Evolutionary conservation across 129 eudicot species (phyloP).

Genomic region (Lactuca saligna): DNA sequence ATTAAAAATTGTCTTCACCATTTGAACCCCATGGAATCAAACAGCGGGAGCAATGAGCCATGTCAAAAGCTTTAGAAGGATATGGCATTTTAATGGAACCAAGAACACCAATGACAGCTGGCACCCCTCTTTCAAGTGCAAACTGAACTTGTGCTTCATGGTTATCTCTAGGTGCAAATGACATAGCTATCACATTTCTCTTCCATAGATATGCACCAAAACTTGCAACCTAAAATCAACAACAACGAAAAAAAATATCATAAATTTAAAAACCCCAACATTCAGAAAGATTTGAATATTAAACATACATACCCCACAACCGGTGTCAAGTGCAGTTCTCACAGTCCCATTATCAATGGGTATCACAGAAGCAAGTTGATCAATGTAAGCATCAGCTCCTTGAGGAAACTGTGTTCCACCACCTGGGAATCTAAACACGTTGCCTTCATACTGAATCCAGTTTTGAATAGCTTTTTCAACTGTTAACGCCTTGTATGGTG

Average conservation of each 20-base stretch:
- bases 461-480: conserved; percentile 45
- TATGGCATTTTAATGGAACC: conserved; percentile 26
- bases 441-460: conserved; percentile 47
- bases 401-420: conserved; percentile 56
- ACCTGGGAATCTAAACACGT: conserved; percentile 45
- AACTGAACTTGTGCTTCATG: conserved; percentile 34
- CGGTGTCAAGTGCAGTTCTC: conserved; percentile 42
- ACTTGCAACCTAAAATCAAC: conserved; percentile 18
- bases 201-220: conserved; percentile 32
- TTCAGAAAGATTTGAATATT: neutral
- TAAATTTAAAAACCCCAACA: neutral
- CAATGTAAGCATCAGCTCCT: conserved; percentile 44
- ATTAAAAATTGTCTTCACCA: conserved; percentile 10
- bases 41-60: conserved; percentile 33
- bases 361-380: conserved; percentile 42
- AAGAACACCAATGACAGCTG: conserved; percentile 30
- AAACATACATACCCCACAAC: conserved; percentile 38
- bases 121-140: conserved; percentile 33
- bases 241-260: neutral
- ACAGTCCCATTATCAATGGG: conserved; percentile 40
- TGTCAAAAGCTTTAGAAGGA: conserved; percentile 32
- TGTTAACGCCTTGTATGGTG: conserved; percentile 54
- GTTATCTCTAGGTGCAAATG: conserved; percentile 32
- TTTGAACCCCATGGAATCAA: conserved; percentile 37
- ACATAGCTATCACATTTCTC: conserved; percentile 33